Evolutionary conservation across 768 basidiomycete species (phyloP).

Genomic region (Lactarius psammicola): DNA sequence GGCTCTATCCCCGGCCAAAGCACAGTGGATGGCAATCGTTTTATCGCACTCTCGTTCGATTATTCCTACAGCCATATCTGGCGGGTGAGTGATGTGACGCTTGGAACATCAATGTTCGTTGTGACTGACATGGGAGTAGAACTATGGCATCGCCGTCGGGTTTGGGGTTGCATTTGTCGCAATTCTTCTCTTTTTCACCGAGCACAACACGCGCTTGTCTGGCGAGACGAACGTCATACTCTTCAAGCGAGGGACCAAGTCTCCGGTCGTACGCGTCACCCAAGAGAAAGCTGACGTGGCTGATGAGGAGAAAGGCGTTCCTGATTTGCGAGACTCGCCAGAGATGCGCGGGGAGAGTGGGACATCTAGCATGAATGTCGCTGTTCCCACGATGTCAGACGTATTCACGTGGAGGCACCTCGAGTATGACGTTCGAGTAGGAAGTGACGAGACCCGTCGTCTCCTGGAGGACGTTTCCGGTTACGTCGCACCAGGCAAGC

Average conservation of each 20-base stretch:
- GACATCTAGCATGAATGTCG: conserved; percentile 20
- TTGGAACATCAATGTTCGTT: not conserved
- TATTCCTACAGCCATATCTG: conserved; percentile 49
- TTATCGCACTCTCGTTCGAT: conserved; percentile 45
- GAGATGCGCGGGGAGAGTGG: conserved; percentile 12
- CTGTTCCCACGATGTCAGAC: conserved; percentile 40
- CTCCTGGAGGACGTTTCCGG: conserved; percentile 75
- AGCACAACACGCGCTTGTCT: conserved; percentile 45
- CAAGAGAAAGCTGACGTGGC: conserved; percentile 24
- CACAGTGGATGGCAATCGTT: conserved; percentile 61
- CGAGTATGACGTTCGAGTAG: conserved; percentile 60
- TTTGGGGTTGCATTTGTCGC: conserved; percentile 62
- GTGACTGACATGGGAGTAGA: conserved; percentile 38
- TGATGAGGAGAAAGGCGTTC: conserved; percentile 34
- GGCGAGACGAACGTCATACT: conserved; percentile 48
- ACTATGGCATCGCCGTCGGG: conserved; percentile 66
- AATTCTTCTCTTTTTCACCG: conserved; percentile 57
- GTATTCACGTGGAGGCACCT: conserved; percentile 81
- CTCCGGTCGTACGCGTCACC: conserved; percentile 19
- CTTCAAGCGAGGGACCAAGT: conserved; percentile 60
- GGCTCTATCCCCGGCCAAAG: conserved; percentile 61
- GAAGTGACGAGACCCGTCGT: conserved; percentile 42
- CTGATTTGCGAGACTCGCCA: not conserved
- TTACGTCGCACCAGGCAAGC: conserved; percentile 77
- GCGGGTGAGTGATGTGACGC: conserved; percentile 38